These are phyloP conservation scores for Balamuthia mandrillaris DNA, from an alignment of 208 protist species.

Conservation along the genomic window DNA sequence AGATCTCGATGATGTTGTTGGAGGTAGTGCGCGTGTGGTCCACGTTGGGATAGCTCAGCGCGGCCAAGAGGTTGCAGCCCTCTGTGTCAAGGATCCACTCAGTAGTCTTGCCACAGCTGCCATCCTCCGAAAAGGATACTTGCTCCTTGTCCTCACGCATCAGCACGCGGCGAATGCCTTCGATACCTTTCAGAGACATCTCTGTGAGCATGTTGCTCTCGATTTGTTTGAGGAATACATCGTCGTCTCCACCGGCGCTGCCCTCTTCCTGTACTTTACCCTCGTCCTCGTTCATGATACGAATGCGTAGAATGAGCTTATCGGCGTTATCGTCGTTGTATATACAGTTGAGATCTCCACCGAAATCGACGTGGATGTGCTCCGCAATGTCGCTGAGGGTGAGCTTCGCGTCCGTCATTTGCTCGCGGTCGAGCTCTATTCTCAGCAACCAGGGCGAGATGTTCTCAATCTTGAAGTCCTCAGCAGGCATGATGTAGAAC, in stretches of 20 bases:
- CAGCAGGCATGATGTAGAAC: slow-evolving; percentile 69
- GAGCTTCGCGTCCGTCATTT: slow-evolving; percentile 88
- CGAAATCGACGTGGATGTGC: slow-evolving; percentile 80
- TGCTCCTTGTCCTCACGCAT: slow-evolving; percentile 63
- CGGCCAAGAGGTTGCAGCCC: slow-evolving; percentile 87
- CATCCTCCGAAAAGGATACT: slow-evolving; percentile 43
- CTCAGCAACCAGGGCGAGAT: slow-evolving; percentile 92
- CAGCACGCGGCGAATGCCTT: slow-evolving; percentile 91
- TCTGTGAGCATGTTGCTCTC: slow-evolving; percentile 76
- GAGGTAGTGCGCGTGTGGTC: slow-evolving; percentile 87
- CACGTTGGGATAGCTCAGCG: slow-evolving; percentile 87
- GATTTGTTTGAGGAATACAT: slow-evolving; percentile 76
- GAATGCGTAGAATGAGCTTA: slow-evolving; percentile 87
- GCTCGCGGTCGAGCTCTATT: slow-evolving; percentile 86
- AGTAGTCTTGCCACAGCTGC: slow-evolving; percentile 69
- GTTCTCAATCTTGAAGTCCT: slow-evolving; percentile 38
- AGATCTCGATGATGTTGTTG: slow-evolving; percentile 98
- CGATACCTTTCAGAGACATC: slow-evolving; percentile 80
- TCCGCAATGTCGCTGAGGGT: slow-evolving; percentile 87
- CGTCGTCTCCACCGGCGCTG: slow-evolving; percentile 58
- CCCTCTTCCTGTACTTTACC: slow-evolving; percentile 56
- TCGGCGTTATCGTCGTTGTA: slow-evolving; percentile 89
- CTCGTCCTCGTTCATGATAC: slow-evolving; percentile 66
- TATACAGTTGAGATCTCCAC: slow-evolving; percentile 69
- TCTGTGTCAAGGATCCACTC: slow-evolving; percentile 95